Conservation (phyloP, 768 basidiomycete species). For the Inosperma sp. region DNA sequence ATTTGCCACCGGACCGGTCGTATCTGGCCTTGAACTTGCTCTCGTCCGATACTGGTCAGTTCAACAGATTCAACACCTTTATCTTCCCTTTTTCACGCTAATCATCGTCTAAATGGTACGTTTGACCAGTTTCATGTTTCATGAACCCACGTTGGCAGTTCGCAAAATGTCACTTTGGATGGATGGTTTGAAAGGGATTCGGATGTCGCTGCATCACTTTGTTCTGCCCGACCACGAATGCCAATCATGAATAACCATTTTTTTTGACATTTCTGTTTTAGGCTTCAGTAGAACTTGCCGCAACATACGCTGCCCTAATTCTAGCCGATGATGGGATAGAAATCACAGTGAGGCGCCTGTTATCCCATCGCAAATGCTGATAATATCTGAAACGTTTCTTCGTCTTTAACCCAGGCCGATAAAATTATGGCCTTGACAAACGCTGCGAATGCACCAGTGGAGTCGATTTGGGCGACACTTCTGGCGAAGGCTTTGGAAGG, state of each 20-base stretch:
- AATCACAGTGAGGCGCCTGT: slow-evolving; percentile 77
- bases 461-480: slow-evolving; percentile 96
- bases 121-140: neutral
- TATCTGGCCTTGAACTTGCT: too few relatives aligned
- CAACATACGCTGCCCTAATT: slow-evolving; percentile 96
- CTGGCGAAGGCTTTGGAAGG: slow-evolving; percentile 98
- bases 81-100: neutral
- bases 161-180: neutral
- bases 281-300: slow-evolving; percentile 73
- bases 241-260: neutral
- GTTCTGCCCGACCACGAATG: neutral
- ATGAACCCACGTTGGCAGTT: too few relatives aligned
- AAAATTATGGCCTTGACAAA: slow-evolving; percentile 83
- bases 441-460: slow-evolving; percentile 82
- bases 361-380: neutral
- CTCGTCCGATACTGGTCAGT: too few relatives aligned
- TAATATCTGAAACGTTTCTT: slow-evolving; percentile 8
- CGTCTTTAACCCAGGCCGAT: slow-evolving; percentile 57
- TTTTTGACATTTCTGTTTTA: slow-evolving; percentile 14
- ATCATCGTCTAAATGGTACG: neutral
- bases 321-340: slow-evolving; percentile 96
- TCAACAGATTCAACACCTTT: neutral
- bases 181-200: neutral
- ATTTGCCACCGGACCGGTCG: too few relatives aligned
- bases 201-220: neutral